Conservation (phyloP, 306 rosid species). For the Gleditsia sinensis region DNA sequence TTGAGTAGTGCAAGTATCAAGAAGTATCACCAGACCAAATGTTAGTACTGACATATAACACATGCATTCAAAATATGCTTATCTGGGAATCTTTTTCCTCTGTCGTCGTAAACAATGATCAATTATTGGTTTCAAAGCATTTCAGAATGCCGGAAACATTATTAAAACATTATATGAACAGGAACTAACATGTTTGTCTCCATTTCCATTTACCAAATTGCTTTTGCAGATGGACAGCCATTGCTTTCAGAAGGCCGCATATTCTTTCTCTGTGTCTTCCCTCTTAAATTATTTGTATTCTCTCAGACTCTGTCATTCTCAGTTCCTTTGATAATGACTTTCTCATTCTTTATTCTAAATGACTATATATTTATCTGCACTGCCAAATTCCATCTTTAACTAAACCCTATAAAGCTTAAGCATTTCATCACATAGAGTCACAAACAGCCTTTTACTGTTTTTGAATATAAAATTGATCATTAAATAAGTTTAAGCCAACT, state of each 20-base stretch:
- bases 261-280: conserved; percentile 27
- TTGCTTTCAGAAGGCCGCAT: conserved; percentile 41
- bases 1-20: conserved; percentile 42
- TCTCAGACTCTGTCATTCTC: conserved; percentile 36
- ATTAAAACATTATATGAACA: conserved; percentile 43
- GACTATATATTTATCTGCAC: conserved; percentile 34
- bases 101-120: conserved; percentile 39
- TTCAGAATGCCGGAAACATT: conserved; percentile 43
- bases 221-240: conserved; percentile 50
- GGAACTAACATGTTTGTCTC: conserved; percentile 53
- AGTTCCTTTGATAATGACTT: conserved; percentile 41
- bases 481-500: neutral
- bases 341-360: conserved; percentile 43
- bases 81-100: conserved; percentile 65
- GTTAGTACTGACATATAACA: conserved; percentile 29
- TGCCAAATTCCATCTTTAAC: conserved; percentile 76
- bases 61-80: conserved; percentile 62
- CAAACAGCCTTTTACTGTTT: conserved; percentile 80
- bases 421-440: conserved; percentile 71
- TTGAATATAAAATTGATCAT: conserved; percentile 20
- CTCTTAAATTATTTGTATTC: conserved; percentile 35
- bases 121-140: conserved; percentile 42
- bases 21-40: conserved; percentile 48
- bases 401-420: conserved; percentile 79
- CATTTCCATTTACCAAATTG: conserved; percentile 28